These are phyloP conservation scores for Saccharomyces hybrid DNA, from an alignment of 1,139 yeast species.

Conservation along the genomic window DNA sequence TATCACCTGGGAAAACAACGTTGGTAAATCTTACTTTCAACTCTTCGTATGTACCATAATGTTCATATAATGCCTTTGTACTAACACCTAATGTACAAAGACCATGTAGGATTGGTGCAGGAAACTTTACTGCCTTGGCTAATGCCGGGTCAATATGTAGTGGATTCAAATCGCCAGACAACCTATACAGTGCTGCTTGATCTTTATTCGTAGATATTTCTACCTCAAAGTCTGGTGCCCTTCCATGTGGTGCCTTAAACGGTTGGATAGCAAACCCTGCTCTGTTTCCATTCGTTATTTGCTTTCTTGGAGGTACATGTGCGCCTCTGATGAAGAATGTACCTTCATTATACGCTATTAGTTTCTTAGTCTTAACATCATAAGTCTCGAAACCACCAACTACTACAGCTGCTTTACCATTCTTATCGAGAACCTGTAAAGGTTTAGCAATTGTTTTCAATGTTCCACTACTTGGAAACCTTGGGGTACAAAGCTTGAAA, in stretches of 20 bases:
- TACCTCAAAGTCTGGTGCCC: conserved; percentile 57
- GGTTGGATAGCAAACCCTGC: conserved; percentile 53
- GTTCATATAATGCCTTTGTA: conserved; percentile 67
- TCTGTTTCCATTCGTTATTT: conserved; percentile 37
- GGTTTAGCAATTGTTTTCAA: conserved; percentile 59
- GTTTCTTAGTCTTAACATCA: conserved; percentile 61
- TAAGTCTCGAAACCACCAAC: conserved; percentile 67
- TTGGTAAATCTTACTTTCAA: conserved; percentile 88
- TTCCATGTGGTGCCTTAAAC: conserved; percentile 55
- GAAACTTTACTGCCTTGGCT: conserved; percentile 84
- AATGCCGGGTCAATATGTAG: conserved; percentile 88
- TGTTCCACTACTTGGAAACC: conserved; percentile 66
- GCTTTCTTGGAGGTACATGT: conserved; percentile 47
- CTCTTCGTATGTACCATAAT: conserved; percentile 76
- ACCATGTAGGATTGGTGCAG: conserved; percentile 86
- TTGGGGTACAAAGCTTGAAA: conserved; percentile 68
- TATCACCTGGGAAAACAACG: conserved; percentile 96
- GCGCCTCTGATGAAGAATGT: conserved; percentile 84
- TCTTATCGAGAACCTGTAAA: conserved; percentile 74
- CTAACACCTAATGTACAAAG: conserved; percentile 81
- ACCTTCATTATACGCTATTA: conserved; percentile 72
- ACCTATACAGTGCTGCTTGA: conserved; percentile 84
- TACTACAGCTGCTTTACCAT: conserved; percentile 78
- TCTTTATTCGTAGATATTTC: conserved; percentile 57
- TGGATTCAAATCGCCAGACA: conserved; percentile 92